Percentiles rank a stretch among this genome's conserved stretches.
These are phyloP conservation scores for Saccharomycopsis babjevae DNA, from an alignment of 805 yeast species.

Conservation along the genomic window DNA sequence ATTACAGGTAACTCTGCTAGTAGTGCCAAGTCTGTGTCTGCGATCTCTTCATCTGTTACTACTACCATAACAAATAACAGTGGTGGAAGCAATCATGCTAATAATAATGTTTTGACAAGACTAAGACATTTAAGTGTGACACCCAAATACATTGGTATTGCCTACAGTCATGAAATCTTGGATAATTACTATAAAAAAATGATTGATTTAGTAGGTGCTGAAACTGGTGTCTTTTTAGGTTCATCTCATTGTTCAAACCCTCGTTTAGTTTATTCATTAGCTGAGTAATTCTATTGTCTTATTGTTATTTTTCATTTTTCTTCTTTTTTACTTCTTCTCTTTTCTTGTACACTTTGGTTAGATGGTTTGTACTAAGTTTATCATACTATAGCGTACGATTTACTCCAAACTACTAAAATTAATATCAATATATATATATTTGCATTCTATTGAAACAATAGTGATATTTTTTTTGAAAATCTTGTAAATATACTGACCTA, in stretches of 20 bases:
- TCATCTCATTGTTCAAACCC: background rate
- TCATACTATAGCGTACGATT: background rate
- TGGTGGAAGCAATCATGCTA: background rate
- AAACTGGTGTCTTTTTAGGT: background rate
- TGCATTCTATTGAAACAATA: background rate
- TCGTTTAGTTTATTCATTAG: background rate
- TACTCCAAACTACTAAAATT: background rate
- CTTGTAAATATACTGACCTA: too few species aligned
- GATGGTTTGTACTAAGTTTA: background rate
- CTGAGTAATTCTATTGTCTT: background rate
- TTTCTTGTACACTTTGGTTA: background rate
- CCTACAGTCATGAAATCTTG: slow-evolving; percentile 33
- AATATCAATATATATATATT: background rate
- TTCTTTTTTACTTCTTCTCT: background rate
- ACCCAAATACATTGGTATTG: slow-evolving; percentile 18
- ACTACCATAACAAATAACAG: background rate
- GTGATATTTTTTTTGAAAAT: background rate
- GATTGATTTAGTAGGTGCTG: slow-evolving; percentile 38
- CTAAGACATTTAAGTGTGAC: background rate
- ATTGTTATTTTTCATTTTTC: too few species aligned
- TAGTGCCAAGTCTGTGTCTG: background rate
- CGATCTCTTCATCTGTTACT: background rate
- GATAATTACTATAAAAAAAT: slow-evolving; percentile 40
- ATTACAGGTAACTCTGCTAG: background rate
- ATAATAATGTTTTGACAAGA: background rate